A percentile compares a stretch with the other conserved stretches of the same genome.
These are phyloP conservation scores for Penicillium mononematosum DNA, from an alignment of 495 filamentous ascomycete genomes.

Conservation along the genomic window DNA sequence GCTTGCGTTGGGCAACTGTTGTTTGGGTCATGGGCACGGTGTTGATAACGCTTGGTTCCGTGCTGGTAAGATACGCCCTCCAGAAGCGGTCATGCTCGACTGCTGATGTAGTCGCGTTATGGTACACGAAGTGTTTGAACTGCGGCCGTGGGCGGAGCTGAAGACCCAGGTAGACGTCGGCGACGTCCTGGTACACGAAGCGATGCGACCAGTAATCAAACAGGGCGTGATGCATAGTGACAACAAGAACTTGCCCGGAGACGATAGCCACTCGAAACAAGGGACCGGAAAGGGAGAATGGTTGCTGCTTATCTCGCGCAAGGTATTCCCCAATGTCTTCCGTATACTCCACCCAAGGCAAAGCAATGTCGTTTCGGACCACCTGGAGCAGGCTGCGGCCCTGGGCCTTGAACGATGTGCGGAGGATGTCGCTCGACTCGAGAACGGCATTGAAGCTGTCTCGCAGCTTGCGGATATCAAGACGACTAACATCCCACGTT, in stretches of 20 bases:
- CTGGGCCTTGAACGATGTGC: conserved; percentile 55
- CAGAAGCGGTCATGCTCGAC: conserved; percentile 17
- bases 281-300: conserved; percentile 48
- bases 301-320: conserved; percentile 31
- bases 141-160: neutral
- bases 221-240: conserved; percentile 63
- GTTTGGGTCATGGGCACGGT: conserved; percentile 21
- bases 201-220: conserved; percentile 60
- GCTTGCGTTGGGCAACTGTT: conserved; percentile 16
- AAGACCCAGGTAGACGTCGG: conserved; percentile 11
- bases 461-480: conserved; percentile 39
- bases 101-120: conserved; percentile 16
- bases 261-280: conserved; percentile 54
- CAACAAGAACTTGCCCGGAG: conserved; percentile 49
- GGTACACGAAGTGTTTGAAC: conserved; percentile 20
- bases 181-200: conserved; percentile 44
- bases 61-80: conserved; percentile 11
- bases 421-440: conserved; percentile 49
- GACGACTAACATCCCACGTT: conserved; percentile 28
- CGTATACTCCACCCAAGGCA: conserved; percentile 37
- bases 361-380: conserved; percentile 45
- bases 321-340: conserved; percentile 28
- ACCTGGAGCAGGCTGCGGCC: conserved; percentile 48
- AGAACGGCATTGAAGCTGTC: conserved; percentile 30
- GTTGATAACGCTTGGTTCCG: conserved; percentile 18